Evolutionary conservation across 2,329 filamentous ascomycete genomes (phyloP).

Genomic region (Aspergillus quadricinctus): DNA sequence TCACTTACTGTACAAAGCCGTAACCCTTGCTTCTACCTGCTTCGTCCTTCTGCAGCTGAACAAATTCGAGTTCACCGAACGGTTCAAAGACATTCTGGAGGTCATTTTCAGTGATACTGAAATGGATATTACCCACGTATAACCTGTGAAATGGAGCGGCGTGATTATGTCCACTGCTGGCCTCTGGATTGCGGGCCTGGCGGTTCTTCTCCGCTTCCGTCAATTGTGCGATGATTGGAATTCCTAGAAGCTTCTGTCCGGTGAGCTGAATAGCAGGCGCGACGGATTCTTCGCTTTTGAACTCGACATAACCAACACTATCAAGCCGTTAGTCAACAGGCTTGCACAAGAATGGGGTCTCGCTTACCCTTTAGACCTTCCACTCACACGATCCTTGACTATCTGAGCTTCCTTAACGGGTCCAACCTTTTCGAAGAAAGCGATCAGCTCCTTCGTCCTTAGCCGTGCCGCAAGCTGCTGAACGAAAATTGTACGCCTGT

Average conservation of each 20-base stretch:
- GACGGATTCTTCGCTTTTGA: slow-evolving; percentile 93
- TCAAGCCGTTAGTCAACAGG: slow-evolving; percentile 8
- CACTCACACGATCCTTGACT: slow-evolving; percentile 94
- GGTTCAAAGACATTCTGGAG: slow-evolving; percentile 95
- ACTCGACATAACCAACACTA: slow-evolving; percentile 99
- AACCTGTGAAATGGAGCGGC: slow-evolving; percentile 94
- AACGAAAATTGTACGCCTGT: slow-evolving; percentile 94
- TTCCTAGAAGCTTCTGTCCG: slow-evolving; percentile 96
- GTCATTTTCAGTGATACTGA: slow-evolving; percentile 96
- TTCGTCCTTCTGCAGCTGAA: slow-evolving; percentile 96
- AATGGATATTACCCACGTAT: slow-evolving; percentile 99
- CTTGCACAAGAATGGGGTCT: slow-evolving; percentile 2
- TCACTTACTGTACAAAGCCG: slow-evolving; percentile 93
- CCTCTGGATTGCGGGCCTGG: slow-evolving; percentile 78
- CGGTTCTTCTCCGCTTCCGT: slow-evolving; percentile 99
- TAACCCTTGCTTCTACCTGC: slow-evolving; percentile 86
- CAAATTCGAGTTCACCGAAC: slow-evolving; percentile 95
- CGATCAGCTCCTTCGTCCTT: slow-evolving; percentile 84
- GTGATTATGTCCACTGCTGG: slow-evolving; percentile 65
- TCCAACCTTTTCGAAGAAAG: slow-evolving; percentile 93
- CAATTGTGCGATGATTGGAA: slow-evolving; percentile 96
- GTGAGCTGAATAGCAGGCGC: slow-evolving; percentile 93
- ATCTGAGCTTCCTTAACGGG: slow-evolving; percentile 97
- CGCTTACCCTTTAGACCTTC: slow-evolving; percentile 90
- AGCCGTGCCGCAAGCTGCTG: slow-evolving; percentile 95